These are phyloP conservation scores for Discostella stelligeroides DNA, from an alignment of 108 stramenopile genomes.

Conservation along the genomic window DNA sequence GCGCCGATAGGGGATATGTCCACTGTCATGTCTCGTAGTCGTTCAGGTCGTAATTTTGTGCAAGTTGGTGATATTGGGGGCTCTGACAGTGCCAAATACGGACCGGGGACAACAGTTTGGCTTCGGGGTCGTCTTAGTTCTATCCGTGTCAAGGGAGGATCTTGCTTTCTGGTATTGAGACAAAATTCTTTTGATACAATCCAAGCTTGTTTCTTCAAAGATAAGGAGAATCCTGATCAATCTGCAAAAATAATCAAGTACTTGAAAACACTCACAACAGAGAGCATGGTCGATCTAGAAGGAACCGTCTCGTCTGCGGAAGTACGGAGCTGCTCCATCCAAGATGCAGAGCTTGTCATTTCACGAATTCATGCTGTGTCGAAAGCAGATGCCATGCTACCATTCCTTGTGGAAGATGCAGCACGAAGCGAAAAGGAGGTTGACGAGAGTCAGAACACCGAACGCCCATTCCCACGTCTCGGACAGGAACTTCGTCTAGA, in stretches of 20 bases:
- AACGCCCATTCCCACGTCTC: constrained; percentile 92
- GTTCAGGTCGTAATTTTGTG: constrained; percentile 69
- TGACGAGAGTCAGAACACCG: constrained; percentile 89
- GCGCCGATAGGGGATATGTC: constrained; percentile 72
- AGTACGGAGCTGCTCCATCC: constrained; percentile 78
- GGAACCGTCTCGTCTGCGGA: constrained; percentile 75
- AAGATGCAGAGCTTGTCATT: constrained; percentile 85
- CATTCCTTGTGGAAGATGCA: constrained; percentile 96
- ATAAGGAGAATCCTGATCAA: constrained; percentile 84
- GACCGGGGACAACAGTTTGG: constrained; percentile 84
- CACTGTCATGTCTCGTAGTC: constrained; percentile 74
- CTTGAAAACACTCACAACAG: constrained; percentile 86
- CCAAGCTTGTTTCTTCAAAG: constrained; percentile 95
- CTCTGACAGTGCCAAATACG: constrained; percentile 39
- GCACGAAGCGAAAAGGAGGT: constrained; percentile 89
- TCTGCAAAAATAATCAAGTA: constrained; percentile 92
- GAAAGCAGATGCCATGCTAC: constrained; percentile 82
- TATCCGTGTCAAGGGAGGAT: constrained; percentile 95
- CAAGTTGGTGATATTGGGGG: constrained; percentile 62
- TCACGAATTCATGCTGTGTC: constrained; percentile 85
- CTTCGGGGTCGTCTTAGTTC: constrained; percentile 89
- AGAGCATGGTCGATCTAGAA: constrained; percentile 92
- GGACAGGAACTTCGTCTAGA: constrained; percentile 92
- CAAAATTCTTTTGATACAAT: constrained; percentile 92
- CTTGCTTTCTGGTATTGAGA: constrained; percentile 93